Conservation (phyloP, 1,284 basidiomycete genomes). For the Wolfiporia cocos region DNA sequence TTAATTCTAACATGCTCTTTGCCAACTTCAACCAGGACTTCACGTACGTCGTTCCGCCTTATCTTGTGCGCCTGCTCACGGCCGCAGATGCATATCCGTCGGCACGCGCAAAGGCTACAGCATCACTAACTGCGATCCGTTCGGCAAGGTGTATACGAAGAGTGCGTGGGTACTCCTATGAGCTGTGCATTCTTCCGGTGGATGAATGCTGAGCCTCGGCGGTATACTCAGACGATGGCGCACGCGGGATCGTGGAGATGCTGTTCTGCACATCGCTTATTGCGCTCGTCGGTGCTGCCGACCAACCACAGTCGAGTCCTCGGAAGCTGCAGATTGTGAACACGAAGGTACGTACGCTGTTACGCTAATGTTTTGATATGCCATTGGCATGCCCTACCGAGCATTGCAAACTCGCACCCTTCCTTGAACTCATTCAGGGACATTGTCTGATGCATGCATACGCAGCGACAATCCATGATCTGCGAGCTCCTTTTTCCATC, state of each 20-base stretch:
- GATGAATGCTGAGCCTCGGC: neutral
- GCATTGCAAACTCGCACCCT: no score
- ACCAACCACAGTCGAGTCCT: conserved; percentile 83
- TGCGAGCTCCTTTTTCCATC: conserved; percentile 98
- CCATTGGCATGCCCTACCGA: no score
- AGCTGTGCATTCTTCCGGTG: neutral
- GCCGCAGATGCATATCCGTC: conserved; percentile 79
- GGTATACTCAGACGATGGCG: conserved; percentile 68
- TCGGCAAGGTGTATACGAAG: conserved; percentile 92
- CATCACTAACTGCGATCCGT: conserved; percentile 98
- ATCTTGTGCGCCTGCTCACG: conserved; percentile 5
- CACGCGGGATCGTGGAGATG: conserved; percentile 97
- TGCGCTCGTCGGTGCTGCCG: conserved; percentile 91
- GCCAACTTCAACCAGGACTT: conserved; percentile 89
- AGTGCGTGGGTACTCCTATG: conserved; percentile 45
- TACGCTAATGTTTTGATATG: no score
- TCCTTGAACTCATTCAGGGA: no score
- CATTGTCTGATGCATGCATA: no score
- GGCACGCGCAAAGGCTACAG: conserved; percentile 95
- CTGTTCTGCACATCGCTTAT: conserved; percentile 98
- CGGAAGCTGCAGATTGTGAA: conserved; percentile 96
- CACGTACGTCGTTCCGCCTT: conserved; percentile 45
- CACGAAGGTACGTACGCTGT: conserved; percentile 72
- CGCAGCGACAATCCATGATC: conserved; percentile 93
- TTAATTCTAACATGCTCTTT: conserved; percentile 62